Percentiles rank a stretch among this genome's conserved stretches.
Conservation (phyloP, 2,329 filamentous ascomycete genomes). For the Alternaria dauci region DNA sequence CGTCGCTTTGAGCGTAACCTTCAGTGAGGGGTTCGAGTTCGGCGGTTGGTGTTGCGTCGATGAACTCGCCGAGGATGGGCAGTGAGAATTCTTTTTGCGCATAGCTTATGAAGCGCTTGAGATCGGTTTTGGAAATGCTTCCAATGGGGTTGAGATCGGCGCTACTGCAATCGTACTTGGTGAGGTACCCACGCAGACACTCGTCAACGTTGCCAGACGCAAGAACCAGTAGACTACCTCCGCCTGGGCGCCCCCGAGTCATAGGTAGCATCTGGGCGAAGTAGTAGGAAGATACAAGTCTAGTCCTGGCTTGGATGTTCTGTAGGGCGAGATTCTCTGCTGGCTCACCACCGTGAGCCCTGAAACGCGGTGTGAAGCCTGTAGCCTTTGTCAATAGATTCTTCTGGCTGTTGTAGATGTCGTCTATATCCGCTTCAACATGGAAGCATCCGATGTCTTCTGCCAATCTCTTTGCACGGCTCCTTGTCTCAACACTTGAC, state of each 20-base stretch:
- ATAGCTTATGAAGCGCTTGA: conserved; percentile 76
- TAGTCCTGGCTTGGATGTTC: conserved; percentile 40
- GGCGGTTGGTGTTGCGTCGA: conserved; percentile 59
- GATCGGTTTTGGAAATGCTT: conserved; percentile 69
- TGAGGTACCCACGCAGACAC: conserved; percentile 65
- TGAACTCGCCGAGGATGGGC: conserved; percentile 71
- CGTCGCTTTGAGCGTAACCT: conserved; percentile 61
- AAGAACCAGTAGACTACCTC: conserved; percentile 69
- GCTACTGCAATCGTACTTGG: conserved; percentile 73
- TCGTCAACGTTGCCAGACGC: conserved; percentile 71
- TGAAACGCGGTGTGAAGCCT: conserved; percentile 68
- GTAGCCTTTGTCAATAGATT: conserved; percentile 67
- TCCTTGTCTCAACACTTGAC: conserved; percentile 72
- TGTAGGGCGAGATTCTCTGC: conserved; percentile 61
- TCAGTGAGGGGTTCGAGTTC: conserved; percentile 70
- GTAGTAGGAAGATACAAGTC: conserved; percentile 64
- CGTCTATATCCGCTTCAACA: conserved; percentile 65
- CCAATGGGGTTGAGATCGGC: conserved; percentile 66
- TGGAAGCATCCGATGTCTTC: conserved; percentile 75
- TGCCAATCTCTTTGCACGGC: conserved; percentile 69
- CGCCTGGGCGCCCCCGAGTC: conserved; percentile 64
- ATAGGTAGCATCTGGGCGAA: conserved; percentile 71
- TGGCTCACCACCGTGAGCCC: conserved; percentile 68
- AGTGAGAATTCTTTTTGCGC: conserved; percentile 62
- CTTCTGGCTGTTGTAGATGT: conserved; percentile 67